phyloP scores from a whole-genome alignment of 805 yeast genomes.

The Saccharomyces paradoxus region DNA sequence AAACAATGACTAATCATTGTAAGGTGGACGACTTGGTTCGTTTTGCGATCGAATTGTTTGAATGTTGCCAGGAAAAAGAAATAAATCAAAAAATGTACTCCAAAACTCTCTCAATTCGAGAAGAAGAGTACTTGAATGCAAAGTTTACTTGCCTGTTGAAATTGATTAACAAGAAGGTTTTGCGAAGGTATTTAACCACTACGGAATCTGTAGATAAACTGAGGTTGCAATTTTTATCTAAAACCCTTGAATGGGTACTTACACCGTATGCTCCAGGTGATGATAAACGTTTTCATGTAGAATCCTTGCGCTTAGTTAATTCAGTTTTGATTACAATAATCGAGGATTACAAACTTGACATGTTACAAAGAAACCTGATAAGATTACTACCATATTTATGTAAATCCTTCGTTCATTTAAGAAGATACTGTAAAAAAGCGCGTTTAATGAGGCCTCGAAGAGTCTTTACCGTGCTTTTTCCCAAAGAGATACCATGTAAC shows the following conservation, averaged over 20 bases:
- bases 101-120: constrained; percentile 17
- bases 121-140: constrained; percentile 47
- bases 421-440: constrained; percentile 38
- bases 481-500: constrained; percentile 54
- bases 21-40: constrained; percentile 13
- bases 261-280: constrained; percentile 45
- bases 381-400: constrained; percentile 50
- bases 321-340: constrained; percentile 48
- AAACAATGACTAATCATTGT: constrained; percentile 28
- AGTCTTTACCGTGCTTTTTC: constrained; percentile 63
- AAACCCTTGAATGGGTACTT: constrained; percentile 48
- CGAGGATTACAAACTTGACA: constrained; percentile 32
- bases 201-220: constrained; percentile 11
- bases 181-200: constrained; percentile 10
- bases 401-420: constrained; percentile 42
- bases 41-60: constrained; percentile 13
- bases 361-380: constrained; percentile 40
- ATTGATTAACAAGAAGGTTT: constrained; percentile 1
- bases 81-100: constrained; percentile 4
- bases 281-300: constrained; percentile 44
- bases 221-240: constrained; percentile 34
- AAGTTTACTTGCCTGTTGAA: constrained; percentile 46
- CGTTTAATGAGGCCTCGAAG: constrained; percentile 47
- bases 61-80: constrained; percentile 19
- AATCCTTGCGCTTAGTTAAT: constrained; percentile 48